A percentile compares a stretch with the other conserved stretches of the same genome.
Conservation (phyloP, 176 grass and related monocot species). For the Rhipidocladum racemiflorum region DNA sequence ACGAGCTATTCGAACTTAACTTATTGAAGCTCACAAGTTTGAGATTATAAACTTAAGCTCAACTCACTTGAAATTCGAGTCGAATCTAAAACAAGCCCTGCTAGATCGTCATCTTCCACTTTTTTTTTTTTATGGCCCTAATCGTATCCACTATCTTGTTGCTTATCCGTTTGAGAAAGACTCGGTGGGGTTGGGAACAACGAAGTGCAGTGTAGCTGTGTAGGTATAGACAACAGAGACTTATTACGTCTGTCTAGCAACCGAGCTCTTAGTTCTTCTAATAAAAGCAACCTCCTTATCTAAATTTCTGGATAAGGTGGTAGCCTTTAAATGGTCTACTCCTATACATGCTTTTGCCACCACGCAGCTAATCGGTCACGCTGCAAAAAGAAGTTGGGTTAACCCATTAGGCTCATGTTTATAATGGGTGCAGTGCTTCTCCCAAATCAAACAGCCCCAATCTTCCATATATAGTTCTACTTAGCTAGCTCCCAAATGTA, state of each 20-base stretch:
- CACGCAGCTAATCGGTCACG: not conserved
- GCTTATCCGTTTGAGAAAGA: not conserved
- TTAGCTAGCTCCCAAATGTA: not conserved
- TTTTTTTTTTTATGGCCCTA: too few relatives aligned
- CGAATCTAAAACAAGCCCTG: too few relatives aligned
- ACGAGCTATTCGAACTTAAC: too few relatives aligned
- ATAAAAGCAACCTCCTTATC: conserved; percentile 25
- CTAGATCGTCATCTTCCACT: too few relatives aligned
- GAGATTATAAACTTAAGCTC: too few relatives aligned
- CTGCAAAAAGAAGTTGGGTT: not conserved
- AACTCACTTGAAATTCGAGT: too few relatives aligned
- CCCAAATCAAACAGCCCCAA: not conserved
- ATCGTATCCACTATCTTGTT: not conserved
- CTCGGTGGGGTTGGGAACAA: conserved; percentile 11
- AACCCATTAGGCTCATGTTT: not conserved
- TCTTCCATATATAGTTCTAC: not conserved
- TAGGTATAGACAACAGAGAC: conserved; percentile 29
- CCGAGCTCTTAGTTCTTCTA: not conserved
- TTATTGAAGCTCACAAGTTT: too few relatives aligned
- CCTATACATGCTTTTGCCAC: conserved; percentile 14
- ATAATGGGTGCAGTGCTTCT: conserved; percentile 8
- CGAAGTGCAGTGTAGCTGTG: not conserved
- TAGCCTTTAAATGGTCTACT: conserved; percentile 37
- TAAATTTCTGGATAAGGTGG: conserved; percentile 34
- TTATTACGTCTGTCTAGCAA: conserved; percentile 14